Evolutionary conservation across 495 filamentous ascomycete species (phyloP), one percentile per base, ranked within the genome.

Genomic region (Aeminium ludgeri): DNA sequence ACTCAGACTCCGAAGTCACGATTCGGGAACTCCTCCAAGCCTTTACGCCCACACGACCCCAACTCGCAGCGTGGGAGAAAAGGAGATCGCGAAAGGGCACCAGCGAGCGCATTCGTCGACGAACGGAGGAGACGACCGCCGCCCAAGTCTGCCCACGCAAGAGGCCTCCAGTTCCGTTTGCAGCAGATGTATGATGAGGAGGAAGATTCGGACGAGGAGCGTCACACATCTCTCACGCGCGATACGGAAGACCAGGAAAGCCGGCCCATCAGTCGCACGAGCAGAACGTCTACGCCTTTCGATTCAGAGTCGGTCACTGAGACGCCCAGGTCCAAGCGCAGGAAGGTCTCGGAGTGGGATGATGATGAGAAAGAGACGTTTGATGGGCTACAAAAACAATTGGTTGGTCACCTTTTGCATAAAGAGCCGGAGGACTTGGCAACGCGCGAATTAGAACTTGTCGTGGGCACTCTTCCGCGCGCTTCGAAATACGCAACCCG

Each of bases 171-270:
- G 45, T 62, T 69, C 47, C 62, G 61, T 12, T 53, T 77, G 33
- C 58, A 62, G 27, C 59, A 56, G 30, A 55, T 55, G 37, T 55
- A 49, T 27, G 51, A 52, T 10, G 49, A 55, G 8, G 57, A 65
- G 19, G 58, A 61, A 18, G 74, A 76, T 44, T 73, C 67, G 11
- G 73, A 78, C 34, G 67, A 71, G 31, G 71, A 77, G 44, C 48
- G 48, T 3, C 42, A 46, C 15, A 65, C 54, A 15, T 77, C 80
- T 20, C 56, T 77, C 18, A 70, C 67, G 6, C 63, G 74, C 35
- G 82, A 89, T 49, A 84, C 77, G 0, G 82, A 87, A 53, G 84
- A 89, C 42, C 72, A 74, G 36, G 85, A 87, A 34, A 91, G 84
- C 42, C 67, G 82, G 13, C 78, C 84, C 12, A 63, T 75, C 10